Evolutionary conservation across 1,284 basidiomycete species (phyloP).

Genomic region (Microbotryum lychnidis-dioicae): DNA sequence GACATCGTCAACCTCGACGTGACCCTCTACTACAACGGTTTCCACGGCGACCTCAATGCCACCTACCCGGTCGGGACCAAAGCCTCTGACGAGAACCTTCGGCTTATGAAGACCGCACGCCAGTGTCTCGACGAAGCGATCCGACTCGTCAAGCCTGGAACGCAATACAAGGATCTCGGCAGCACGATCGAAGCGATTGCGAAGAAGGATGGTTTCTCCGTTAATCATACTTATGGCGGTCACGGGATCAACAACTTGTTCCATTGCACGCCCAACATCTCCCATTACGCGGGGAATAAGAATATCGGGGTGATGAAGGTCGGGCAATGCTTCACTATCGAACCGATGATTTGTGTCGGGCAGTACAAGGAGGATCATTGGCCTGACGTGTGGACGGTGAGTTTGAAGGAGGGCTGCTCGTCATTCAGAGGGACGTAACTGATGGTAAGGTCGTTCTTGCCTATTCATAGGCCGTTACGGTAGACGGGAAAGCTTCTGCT

Average conservation of each 20-base stretch:
- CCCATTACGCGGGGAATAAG: conserved; percentile 79
- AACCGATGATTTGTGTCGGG: conserved; percentile 92
- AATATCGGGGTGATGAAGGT: conserved; percentile 64
- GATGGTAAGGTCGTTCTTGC: too few relatives aligned
- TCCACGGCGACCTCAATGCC: conserved; percentile 83
- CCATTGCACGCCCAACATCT: conserved; percentile 46
- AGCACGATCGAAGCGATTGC: conserved; percentile 64
- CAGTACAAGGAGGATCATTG: conserved; percentile 34
- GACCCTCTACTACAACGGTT: conserved; percentile 57
- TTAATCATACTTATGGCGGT: conserved; percentile 63
- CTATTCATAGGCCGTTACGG: conserved; percentile 56
- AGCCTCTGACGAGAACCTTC: conserved; percentile 54
- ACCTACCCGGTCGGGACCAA: conserved; percentile 28
- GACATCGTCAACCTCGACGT: conserved; percentile 86
- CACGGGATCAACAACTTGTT: conserved; percentile 78
- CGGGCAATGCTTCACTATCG: conserved; percentile 52
- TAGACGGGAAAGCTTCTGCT: conserved; percentile 66
- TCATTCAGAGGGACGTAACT: too few relatives aligned
- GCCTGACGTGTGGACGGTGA: conserved; percentile 26
- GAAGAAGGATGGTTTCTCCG: conserved; percentile 66
- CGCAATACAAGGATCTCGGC: conserved; percentile 45
- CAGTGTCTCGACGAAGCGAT: conserved; percentile 73
- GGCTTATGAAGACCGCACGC: conserved; percentile 68
- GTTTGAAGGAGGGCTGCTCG: neutral
- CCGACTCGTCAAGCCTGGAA: conserved; percentile 34